Percentiles rank a stretch among this genome's conserved stretches.
phyloP scores from a whole-genome alignment of 148 eudicot genomes.

The Spergularia bocconei region DNA sequence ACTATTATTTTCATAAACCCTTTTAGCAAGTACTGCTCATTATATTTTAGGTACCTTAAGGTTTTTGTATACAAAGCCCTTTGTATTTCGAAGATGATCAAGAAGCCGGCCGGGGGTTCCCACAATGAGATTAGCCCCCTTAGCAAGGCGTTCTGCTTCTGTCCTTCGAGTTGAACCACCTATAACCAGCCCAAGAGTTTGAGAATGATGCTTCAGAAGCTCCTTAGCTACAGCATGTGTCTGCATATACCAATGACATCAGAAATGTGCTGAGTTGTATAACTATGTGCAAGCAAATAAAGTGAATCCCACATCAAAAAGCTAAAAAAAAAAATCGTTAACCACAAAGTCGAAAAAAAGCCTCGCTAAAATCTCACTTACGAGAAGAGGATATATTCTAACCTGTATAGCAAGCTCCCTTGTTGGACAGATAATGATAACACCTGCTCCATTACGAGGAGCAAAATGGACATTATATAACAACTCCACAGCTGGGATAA shows the following conservation, averaged over 20 bases:
- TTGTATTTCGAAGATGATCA: slow-evolving; percentile 85
- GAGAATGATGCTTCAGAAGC: slow-evolving; percentile 82
- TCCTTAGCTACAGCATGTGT: slow-evolving; percentile 86
- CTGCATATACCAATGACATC: slow-evolving; percentile 35
- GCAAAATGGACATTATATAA: slow-evolving; percentile 49
- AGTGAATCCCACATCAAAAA: not conserved
- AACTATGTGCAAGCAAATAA: not conserved
- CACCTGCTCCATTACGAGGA: slow-evolving; percentile 88
- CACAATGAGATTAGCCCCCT: slow-evolving; percentile 78
- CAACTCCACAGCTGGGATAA: slow-evolving; percentile 82
- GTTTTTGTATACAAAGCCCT: slow-evolving; percentile 72
- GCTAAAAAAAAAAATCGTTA: not conserved
- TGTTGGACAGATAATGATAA: slow-evolving; percentile 82
- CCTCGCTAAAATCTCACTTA: not conserved
- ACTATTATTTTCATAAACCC: too few relatives aligned
- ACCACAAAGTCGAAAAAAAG: not conserved
- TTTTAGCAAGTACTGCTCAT: too few relatives aligned
- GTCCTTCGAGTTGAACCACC: slow-evolving; percentile 75
- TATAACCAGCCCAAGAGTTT: slow-evolving; percentile 80
- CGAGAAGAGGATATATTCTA: not conserved
- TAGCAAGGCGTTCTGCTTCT: slow-evolving; percentile 81
- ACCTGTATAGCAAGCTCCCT: slow-evolving; percentile 99
- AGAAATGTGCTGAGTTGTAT: not conserved
- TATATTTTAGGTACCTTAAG: slow-evolving; percentile 45
- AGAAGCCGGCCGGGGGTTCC: slow-evolving; percentile 96